These are phyloP conservation scores for Coelastrella sp. DNA, from an alignment of 139 green algal species.

Conservation along the genomic window DNA sequence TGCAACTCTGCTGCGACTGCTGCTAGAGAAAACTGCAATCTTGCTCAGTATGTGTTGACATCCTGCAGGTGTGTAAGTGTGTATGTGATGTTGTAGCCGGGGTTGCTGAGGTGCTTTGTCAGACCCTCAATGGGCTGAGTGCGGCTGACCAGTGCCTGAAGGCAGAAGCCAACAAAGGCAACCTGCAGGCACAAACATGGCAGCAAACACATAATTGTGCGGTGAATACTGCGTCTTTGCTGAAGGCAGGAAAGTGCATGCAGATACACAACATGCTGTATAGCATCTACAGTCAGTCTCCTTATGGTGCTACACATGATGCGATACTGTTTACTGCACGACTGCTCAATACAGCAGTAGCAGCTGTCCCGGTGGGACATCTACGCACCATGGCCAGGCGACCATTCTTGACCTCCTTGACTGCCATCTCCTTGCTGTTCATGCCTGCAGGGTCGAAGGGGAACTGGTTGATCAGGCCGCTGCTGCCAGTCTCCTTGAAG, in stretches of 20 bases:
- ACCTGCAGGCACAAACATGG: slow-evolving; percentile 53
- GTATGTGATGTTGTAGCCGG: slow-evolving; percentile 85
- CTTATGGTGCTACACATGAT: too few relatives aligned
- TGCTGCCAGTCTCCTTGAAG: slow-evolving; percentile 88
- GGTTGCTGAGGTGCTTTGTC: slow-evolving; percentile 67
- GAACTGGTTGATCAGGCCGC: slow-evolving; percentile 86
- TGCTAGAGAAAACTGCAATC: too few relatives aligned
- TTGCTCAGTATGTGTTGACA: slow-evolving; percentile 45
- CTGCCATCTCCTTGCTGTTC: slow-evolving; percentile 81
- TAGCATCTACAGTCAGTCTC: neutral
- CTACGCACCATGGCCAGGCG: slow-evolving; percentile 89
- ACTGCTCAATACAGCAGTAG: too few relatives aligned
- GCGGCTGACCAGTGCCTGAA: slow-evolving; percentile 76
- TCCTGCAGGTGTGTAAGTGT: slow-evolving; percentile 63
- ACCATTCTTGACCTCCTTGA: slow-evolving; percentile 98
- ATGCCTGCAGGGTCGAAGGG: slow-evolving; percentile 89
- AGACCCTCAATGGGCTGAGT: slow-evolving; percentile 75
- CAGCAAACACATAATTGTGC: neutral
- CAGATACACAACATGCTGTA: neutral
- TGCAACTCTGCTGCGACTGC: too few relatives aligned
- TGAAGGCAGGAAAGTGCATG: neutral
- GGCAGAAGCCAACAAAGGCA: slow-evolving; percentile 85
- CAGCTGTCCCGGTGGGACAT: too few relatives aligned
- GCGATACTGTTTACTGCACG: too few relatives aligned
- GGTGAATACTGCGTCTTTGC: too few relatives aligned